Base-by-base conservation (phyloP, 805 yeast genomes). In the Metschnikowia chrysomelidarum region DNA sequence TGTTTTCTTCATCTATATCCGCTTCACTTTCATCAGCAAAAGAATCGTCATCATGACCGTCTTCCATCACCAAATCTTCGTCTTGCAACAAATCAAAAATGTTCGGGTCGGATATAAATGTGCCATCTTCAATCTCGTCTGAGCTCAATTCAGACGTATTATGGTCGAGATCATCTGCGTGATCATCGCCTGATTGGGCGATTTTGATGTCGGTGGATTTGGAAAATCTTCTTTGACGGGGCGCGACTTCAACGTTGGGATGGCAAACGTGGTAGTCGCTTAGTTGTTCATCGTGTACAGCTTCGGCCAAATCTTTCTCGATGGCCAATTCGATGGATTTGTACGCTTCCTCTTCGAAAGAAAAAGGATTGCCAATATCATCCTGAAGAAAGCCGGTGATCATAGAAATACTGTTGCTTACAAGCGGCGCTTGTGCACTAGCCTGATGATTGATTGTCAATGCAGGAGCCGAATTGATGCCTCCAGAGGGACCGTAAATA, bases 401-500 rank as follows among this genome's bases (percentile, higher is more conserved):
- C 46, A 75, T 59, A 1, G 81, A 69, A 16, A 83, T 76, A 47
- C 75, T 76, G 28, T 75, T 71, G 56, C 63, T 59, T 16, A 60
- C 45, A 12, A 49, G 43, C 1, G 50, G 43, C 4, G 30, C 38
- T 12, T 22, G 41, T 3, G 29, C 24, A 12, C 32, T 34, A 9
- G 41, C 27, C 22, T 35, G 39, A 2, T 40, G 31, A 2, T 22
- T 56, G 31, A 23, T 9, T 9, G 43, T 25, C 60, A 63, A 60
- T 53, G 73, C 65, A 1, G 76, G 70, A 0, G 76, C 78, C 0
- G 82, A 76, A 49, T 83, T 82, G 22, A 87, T 80, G 10, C 95
- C 95, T 15, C 93, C 87, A 0, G 89, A 81, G 0, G 93, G 91
- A 0, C 95, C 95, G 49, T 78, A 73, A n/a, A 85, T 72, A 59